Evolutionary conservation across 805 yeast species (phyloP), one percentile per base, ranked within the genome.

Genomic region (Candida sanyiensis): DNA sequence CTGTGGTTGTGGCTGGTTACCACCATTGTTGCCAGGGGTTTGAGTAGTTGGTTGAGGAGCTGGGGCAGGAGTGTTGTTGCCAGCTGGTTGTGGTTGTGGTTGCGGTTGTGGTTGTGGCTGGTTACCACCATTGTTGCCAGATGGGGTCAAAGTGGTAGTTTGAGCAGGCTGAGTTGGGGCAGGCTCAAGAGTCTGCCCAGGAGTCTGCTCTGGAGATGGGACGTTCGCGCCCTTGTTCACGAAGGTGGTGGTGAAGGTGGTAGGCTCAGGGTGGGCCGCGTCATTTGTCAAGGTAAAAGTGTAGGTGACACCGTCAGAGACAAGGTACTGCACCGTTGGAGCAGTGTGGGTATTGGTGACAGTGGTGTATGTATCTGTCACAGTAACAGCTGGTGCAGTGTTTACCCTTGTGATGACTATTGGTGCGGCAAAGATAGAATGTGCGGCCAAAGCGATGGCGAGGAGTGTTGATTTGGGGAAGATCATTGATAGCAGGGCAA

Each of bases 381-480:
- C 60, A 4, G 77, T 73, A 26, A 73, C 73, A 4, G 80, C 67
- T 7, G 57, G 62, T 13, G 83, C 82, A 15, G 81, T 75, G 50
- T 73, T 78, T 27, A 60, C 58, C 53, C 80, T 64, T 15, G 83
- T 76, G 39, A 76, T 62, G 19, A 72, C 42, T 34, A 58, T 58
- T 38, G 67, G 67, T 35, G 64, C 66, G n/a, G 59, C 42, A 11
- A 56, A 38, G 8, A 56, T 36, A 12, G 58, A 62, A 24, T 57
- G 51, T 24, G 58, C 56, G 20, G 48, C 31, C 20, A 48, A 19
- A 11, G 42, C 15, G 13, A 44, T 25, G 21, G 38, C 5, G 25
- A 42, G n/a, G 5, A 42, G 31, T 35, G n/a, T n/a, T n/a, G n/a
- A n/a, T n/a, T n/a, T n/a, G n/a, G 38, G 39, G 26, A 35, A 25